Percentiles rank a stretch among this genome's conserved stretches.
Conservation (phyloP, 2,329 filamentous ascomycete species). For the Amauroascus verrucosus region DNA sequence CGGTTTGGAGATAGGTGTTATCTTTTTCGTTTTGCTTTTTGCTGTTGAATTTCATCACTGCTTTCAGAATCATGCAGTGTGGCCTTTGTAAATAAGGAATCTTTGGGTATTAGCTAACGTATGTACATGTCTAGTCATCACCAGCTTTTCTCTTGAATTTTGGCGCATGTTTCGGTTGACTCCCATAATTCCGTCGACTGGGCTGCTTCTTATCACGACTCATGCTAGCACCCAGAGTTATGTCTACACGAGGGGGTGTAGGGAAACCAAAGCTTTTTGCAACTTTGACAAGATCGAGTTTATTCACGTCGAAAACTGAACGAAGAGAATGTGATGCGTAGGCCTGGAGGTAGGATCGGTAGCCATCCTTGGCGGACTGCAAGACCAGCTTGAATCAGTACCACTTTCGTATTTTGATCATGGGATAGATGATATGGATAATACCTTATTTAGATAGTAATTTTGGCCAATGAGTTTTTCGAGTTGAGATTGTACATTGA, state of each 20-base stretch:
- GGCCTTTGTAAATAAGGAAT: background rate
- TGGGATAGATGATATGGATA: background rate
- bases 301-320: conserved; percentile 74
- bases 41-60: too few species aligned
- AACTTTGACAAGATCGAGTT: conserved; percentile 71
- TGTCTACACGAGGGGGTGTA: conserved; percentile 66
- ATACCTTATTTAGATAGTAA: conserved; percentile 86
- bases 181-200: conserved; percentile 62
- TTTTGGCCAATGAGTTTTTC: conserved; percentile 92
- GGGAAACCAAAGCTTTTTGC: conserved; percentile 75
- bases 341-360: conserved; percentile 84
- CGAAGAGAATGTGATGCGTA: conserved; percentile 80
- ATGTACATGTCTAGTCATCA: conserved; percentile 6
- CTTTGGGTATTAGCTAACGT: background rate
- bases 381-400: background rate
- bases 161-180: conserved; percentile 58
- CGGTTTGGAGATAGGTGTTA: too few species aligned
- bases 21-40: background rate
- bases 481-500: conserved; percentile 80
- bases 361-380: conserved; percentile 59
- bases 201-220: conserved; percentile 60
- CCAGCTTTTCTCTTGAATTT: conserved; percentile 45
- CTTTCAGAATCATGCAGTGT: too few species aligned
- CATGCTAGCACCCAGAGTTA: conserved; percentile 67
- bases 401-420: background rate